Evolutionary conservation across 1,139 yeast species (phyloP), one percentile per base, ranked within the genome.

Genomic region (Taiozyma sp.): DNA sequence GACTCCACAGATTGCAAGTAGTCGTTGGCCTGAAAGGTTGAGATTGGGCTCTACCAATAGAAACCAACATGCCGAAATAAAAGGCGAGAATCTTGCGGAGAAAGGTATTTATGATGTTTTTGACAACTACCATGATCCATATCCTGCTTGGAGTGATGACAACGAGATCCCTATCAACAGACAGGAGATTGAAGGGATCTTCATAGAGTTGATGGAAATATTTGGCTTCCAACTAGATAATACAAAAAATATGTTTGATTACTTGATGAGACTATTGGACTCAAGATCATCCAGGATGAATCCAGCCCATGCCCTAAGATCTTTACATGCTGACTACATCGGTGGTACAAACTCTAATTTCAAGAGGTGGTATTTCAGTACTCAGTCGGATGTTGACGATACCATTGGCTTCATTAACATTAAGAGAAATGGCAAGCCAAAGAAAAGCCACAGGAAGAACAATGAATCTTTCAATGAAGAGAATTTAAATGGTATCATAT

Each of bases 331-430:
- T 3, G 87, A 83, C 61, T 82, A 81, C 59, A 77, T 83, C 57
- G 85, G 85, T 7, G 88, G 88, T 0, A 56, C 70, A 7, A 77
- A 80, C 58, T 70, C 87, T 1, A 83, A 83, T 59, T 82, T 78
- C 61, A 70, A 74, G 52, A 82, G 78, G 56, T 83, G 88, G 88
- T 82, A 80, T 59, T 81, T 81, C 68, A 84, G 85, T 0, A 78
- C 85, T 14, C 77, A 75, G 54, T 68, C 79, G 62, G 83, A 80
- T 64, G 61, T 77, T 44, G 83, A 78, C 57, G 84, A 79, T 57
- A 64, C 73, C 1, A 52, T 70, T 54, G 77, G 77, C 3, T 71
- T 70, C 55, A 65, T 62, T 6, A 66, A 68, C 55, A 57, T 66
- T 24, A 62, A 63, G 45, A 51, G 61, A 22, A 62, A 65, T 49